Conservation (phyloP, 108 stramenopile genomes). For the Aurantiochytrium sp. region DNA sequence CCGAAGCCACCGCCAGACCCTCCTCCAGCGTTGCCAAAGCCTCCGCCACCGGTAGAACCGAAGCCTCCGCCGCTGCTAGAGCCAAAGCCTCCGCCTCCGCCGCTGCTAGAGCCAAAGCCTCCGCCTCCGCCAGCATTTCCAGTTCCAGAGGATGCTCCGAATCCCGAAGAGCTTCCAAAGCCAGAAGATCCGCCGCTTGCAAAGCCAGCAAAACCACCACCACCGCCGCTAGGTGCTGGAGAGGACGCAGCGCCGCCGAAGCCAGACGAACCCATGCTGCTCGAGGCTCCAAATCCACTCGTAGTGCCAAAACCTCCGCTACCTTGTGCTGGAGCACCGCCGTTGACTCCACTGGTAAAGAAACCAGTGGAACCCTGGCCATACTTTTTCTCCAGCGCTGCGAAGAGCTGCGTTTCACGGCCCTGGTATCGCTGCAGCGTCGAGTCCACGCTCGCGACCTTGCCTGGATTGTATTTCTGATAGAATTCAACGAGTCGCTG, state of each 20-base stretch:
- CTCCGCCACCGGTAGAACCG: not conserved
- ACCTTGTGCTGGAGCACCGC: not conserved
- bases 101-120: not conserved
- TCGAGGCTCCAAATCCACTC: too few species aligned
- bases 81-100: not conserved
- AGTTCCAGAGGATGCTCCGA: not conserved
- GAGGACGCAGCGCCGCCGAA: too few species aligned
- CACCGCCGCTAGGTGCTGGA: too few species aligned
- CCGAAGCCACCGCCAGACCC: not conserved
- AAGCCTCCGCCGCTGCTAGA: not conserved
- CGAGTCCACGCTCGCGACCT: not conserved
- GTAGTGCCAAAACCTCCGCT: too few species aligned
- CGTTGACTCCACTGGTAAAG: not conserved
- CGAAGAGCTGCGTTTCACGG: not conserved
- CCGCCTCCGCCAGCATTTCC: not conserved
- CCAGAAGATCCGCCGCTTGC: not conserved
- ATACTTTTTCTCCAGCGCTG: not conserved
- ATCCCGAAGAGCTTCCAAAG: not conserved
- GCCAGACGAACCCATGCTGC: too few species aligned
- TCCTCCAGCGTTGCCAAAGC: not conserved
- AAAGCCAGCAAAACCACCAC: too few species aligned
- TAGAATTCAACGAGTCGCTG: not conserved
- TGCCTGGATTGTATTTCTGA: not conserved
- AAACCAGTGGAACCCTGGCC: not conserved
- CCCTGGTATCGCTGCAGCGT: not conserved